Evolutionary conservation across 164 flowering plant genomes (phyloP), one percentile per base, ranked within the genome.

Genomic region (Aristolochia fimbriata): DNA sequence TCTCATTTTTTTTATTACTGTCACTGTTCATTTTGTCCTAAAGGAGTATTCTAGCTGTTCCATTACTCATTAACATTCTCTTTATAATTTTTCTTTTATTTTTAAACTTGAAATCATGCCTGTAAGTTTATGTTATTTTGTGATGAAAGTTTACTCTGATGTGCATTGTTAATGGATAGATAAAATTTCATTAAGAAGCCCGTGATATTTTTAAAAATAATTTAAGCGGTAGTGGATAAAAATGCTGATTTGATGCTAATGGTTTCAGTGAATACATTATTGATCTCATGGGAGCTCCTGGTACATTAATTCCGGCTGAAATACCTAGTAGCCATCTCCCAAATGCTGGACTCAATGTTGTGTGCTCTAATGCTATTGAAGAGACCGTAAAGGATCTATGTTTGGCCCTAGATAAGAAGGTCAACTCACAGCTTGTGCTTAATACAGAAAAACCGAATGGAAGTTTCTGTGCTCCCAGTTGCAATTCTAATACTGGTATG

Each of bases 261-360:
- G 58, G 60, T 80, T 84, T 20, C 95, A 93, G 99, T 74, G 99
- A 93, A 77, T 90, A 81, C 69, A 90, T 93, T 33, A 77, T 93
- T 66, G 99, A 93, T 77, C 76, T 93, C 54, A 93, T 93, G 99
- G 96, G 96, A 65, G 92, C 97, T 72, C 99, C 99, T 0, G 99
- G 99, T 6, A 68, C 96, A 2, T 75, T 93, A 53, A 93, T 93
- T 73, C 99, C 99, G 66, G 76, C 89, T 52, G 99, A 93, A 77
- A 80, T 79, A 58, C 88, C 96, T 31, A 76, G 81, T 72, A 62
- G 70, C 56, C 83, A 74, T 68, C 74, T 78, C 46, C 81, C 71
- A 68, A 76, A 60, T 69, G 62, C 73, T 57, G 81, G 73, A 15
- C 54, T 79, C 57, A 83, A 76, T 65, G 50, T 58, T 54, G 69